phyloP scores from a whole-genome alignment of 495 filamentous ascomycete species.

The Penicillium verhagenii region DNA sequence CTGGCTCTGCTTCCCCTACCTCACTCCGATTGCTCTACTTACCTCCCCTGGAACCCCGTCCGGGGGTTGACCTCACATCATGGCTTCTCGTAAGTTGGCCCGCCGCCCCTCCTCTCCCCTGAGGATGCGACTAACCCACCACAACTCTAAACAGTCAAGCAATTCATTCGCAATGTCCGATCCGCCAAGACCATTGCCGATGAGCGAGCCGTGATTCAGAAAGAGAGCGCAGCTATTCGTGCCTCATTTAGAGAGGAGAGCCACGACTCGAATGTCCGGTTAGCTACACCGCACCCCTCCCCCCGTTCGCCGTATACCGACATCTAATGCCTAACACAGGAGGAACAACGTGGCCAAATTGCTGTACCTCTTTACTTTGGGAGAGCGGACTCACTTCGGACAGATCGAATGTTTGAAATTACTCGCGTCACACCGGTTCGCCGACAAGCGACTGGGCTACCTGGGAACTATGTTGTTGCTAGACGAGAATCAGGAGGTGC shows the following conservation, averaged over 20 bases:
- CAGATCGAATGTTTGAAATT: slow-evolving; percentile 99
- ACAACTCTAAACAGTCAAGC: slow-evolving; percentile 68
- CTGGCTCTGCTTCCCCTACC: background rate
- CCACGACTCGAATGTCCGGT: slow-evolving; percentile 86
- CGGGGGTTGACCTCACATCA: slow-evolving; percentile 48
- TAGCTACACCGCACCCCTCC: slow-evolving; percentile 19
- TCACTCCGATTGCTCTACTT: slow-evolving; percentile 17
- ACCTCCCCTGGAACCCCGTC: slow-evolving; percentile 28
- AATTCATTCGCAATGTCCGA: slow-evolving; percentile 98
- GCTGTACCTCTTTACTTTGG: slow-evolving; percentile 97
- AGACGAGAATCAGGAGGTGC: slow-evolving; percentile 97
- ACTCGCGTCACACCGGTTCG: slow-evolving; percentile 93
- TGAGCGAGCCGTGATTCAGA: slow-evolving; percentile 95
- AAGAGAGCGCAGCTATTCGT: slow-evolving; percentile 95
- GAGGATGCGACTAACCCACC: slow-evolving; percentile 27
- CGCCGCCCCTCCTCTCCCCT: slow-evolving; percentile 33
- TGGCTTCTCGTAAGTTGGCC: slow-evolving; percentile 65
- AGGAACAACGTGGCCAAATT: slow-evolving; percentile 99
- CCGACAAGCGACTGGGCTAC: slow-evolving; percentile 95
- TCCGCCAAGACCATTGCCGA: slow-evolving; percentile 98
- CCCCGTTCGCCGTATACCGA: slow-evolving; percentile 1
- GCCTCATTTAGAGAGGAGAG: slow-evolving; percentile 97
- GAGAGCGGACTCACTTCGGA: slow-evolving; percentile 96
- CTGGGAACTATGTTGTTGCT: slow-evolving; percentile 93
- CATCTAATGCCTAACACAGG: slow-evolving; percentile 57